A percentile compares a stretch with the other conserved stretches of the same genome.
Evolutionary conservation across 768 basidiomycete species (phyloP).

Genomic region (Xerocomus spinulosus): DNA sequence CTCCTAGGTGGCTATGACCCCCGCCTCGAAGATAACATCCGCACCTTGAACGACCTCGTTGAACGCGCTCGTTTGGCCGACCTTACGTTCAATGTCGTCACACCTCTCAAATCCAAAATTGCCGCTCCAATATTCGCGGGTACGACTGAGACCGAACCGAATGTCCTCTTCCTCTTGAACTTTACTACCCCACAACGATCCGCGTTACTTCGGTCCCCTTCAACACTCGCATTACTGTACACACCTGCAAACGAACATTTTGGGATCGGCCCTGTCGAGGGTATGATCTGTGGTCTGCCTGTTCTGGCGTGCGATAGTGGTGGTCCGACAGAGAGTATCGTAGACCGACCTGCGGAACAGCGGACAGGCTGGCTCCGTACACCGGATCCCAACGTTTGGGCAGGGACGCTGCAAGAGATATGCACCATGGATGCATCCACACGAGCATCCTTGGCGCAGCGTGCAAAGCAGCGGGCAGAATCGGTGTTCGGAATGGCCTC

Average conservation of each 20-base stretch:
- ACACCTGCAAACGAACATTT: conserved; percentile 96
- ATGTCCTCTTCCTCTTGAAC: conserved; percentile 87
- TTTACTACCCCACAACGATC: conserved; percentile 83
- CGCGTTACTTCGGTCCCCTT: conserved; percentile 63
- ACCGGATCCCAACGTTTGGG: conserved; percentile 66
- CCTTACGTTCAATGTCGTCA: conserved; percentile 56
- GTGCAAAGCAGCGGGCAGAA: conserved; percentile 59
- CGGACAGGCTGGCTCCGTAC: conserved; percentile 76
- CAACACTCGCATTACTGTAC: conserved; percentile 77
- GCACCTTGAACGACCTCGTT: conserved; percentile 60
- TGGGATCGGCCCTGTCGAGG: conserved; percentile 94
- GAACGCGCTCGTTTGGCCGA: conserved; percentile 48
- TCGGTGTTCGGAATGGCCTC: conserved; percentile 71
- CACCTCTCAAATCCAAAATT: conserved; percentile 40
- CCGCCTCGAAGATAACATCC: conserved; percentile 78
- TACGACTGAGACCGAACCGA: conserved; percentile 38
- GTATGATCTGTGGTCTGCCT: conserved; percentile 87
- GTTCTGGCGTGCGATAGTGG: conserved; percentile 84
- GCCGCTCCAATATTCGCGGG: conserved; percentile 40
- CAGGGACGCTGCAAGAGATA: conserved; percentile 60
- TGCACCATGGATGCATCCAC: conserved; percentile 25
- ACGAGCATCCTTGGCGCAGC: conserved; percentile 39
- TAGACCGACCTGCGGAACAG: conserved; percentile 35
- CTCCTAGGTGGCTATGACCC: conserved; percentile 82
- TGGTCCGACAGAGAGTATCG: conserved; percentile 86